Evolutionary conservation across 2,329 filamentous ascomycete species (phyloP), one percentile per base, ranked within the genome.

Genomic region (Diplodia sapinea): DNA sequence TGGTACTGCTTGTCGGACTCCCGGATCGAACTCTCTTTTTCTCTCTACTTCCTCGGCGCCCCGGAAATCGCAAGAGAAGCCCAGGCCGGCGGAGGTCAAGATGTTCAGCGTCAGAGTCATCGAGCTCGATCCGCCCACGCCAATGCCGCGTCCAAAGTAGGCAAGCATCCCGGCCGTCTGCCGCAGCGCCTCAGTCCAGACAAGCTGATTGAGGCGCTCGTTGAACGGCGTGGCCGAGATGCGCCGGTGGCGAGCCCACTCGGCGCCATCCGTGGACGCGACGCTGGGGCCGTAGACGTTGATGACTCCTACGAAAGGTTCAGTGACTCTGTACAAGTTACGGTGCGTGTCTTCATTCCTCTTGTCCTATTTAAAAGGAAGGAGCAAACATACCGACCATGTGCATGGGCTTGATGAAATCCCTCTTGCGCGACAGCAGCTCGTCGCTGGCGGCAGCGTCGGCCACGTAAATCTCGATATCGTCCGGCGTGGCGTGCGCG

Each of bases 101-200:
- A 81, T 75, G 56, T 80, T 77, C 47, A 81, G 70, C 0, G 79
- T 75, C 4, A 80, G 61, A 12, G 76, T 75, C 29, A 75, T 72
- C 2, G 75, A 17, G 43, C 9, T n/a, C 17, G 59, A 51, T 1
- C 59, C 59, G 9, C 9, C 8, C 4, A n/a, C 0, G 12, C 59
- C 59, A 40, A 59, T 29, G 3, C 23, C 47, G 11, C 17, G 31
- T n/a, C 38, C 26, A 33, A 66, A 66, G 56, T 72, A 72, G 12
- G 68, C 31, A 3, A 73, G 61, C 70, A 75, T 72, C 3, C 65
- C 66, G 6, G 29, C 26, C n/a, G 54, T 68, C 51, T 74, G 72
- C 20, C 26, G 8, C 3, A 75, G 38, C 1, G 70, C 66, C 23
- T 71, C 51, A 17, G 57, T 31, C 73, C 73, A 76, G 1, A 75